Conservation (phyloP, 106 monocot genomes). For the Agapanthus africanus region DNA sequence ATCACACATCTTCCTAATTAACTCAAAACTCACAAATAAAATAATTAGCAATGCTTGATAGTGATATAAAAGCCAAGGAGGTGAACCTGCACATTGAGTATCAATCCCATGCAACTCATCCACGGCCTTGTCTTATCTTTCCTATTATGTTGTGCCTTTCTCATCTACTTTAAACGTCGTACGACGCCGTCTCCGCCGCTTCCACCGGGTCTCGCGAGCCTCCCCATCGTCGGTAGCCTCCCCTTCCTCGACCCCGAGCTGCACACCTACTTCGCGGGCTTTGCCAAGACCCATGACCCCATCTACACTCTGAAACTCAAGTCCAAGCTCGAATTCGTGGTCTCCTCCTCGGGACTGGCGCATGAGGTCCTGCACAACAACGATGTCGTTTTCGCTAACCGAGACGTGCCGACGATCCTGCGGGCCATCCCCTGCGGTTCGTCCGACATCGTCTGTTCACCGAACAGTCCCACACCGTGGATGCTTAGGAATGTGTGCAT, state of each 20-base stretch:
- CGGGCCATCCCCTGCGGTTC: conserved; percentile 29
- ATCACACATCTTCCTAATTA: too few species aligned
- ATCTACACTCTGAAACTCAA: conserved; percentile 34
- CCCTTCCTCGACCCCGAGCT: conserved; percentile 27
- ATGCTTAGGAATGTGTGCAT: conserved; percentile 52
- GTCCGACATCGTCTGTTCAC: conserved; percentile 36
- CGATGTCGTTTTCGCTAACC: conserved; percentile 35
- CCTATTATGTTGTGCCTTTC: too few species aligned
- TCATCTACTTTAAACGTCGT: too few species aligned
- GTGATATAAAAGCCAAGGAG: too few species aligned
- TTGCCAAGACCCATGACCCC: conserved; percentile 34
- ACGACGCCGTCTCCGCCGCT: too few species aligned
- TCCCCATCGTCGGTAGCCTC: conserved; percentile 46
- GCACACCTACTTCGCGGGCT: conserved; percentile 32
- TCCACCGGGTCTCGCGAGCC: conserved; percentile 34
- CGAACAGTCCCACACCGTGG: conserved; percentile 46
- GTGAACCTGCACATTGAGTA: too few species aligned
- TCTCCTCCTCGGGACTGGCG: conserved; percentile 31
- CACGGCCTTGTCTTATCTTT: too few species aligned
- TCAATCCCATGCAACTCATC: too few species aligned
- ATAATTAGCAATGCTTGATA: too few species aligned
- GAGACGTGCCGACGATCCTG: conserved; percentile 28
- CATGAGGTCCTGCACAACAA: conserved; percentile 24
- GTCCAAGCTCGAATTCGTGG: conserved; percentile 25
- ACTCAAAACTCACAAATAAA: too few species aligned